Percentiles rank a stretch among this genome's conserved stretches.
Conservation (phyloP, 345 rosid genomes). For the Limnanthes douglasii region DNA sequence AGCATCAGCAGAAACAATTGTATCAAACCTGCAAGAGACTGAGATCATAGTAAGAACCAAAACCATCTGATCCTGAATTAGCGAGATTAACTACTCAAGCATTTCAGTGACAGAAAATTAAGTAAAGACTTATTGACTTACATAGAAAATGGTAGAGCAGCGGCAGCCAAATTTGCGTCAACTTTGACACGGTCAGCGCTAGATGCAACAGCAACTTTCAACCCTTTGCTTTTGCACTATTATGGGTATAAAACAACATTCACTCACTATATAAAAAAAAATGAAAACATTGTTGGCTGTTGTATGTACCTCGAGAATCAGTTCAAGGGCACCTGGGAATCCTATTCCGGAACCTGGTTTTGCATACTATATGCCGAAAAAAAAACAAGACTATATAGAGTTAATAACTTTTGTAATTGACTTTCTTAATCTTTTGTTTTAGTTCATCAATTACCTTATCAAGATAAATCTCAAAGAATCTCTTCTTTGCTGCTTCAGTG, state of each 20-base stretch:
- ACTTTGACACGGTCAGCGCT: conserved; percentile 97
- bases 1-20: conserved; percentile 94
- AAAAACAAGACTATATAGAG: neutral
- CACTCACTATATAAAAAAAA: neutral
- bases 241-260: conserved; percentile 2
- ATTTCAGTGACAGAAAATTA: neutral
- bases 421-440: neutral
- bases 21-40: conserved; percentile 59
- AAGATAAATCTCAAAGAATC: conserved; percentile 86
- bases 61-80: conserved; percentile 3
- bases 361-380: conserved; percentile 39
- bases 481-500: conserved; percentile 52
- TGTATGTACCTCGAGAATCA: conserved; percentile 55
- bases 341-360: conserved; percentile 95
- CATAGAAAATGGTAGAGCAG: conserved; percentile 59
- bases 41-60: conserved; percentile 8
- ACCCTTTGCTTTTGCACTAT: conserved; percentile 79
- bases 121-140: conserved; percentile 15
- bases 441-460: conserved; percentile 40
- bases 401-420: neutral
- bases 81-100: no score
- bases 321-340: conserved; percentile 89
- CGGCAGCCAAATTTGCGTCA: conserved; percentile 87
- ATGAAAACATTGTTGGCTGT: neutral
- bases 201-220: conserved; percentile 92